Conservation (phyloP, 805 yeast species). For the Saccharomycopsis sp. region DNA sequence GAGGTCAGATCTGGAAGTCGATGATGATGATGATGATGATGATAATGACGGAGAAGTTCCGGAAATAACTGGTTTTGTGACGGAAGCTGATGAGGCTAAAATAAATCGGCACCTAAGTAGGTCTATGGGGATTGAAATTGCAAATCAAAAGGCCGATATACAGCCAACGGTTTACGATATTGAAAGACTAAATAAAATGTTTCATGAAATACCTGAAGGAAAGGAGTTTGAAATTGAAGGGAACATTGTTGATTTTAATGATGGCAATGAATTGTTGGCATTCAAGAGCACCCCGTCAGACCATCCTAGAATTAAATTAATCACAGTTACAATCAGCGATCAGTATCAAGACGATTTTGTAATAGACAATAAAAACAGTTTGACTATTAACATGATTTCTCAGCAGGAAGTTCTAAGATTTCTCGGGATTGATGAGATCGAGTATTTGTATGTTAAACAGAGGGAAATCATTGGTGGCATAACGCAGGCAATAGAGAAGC, state of each 20-base stretch:
- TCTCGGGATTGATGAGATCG: constrained; percentile 9
- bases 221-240: constrained; percentile 1
- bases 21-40: background rate
- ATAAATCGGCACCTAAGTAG: too few species aligned
- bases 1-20: background rate
- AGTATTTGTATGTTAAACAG: constrained; percentile 15
- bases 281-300: constrained; percentile 1
- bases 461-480: too few species aligned
- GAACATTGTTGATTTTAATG: constrained; percentile 12
- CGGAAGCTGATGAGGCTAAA: too few species aligned
- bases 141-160: background rate
- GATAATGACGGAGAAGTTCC: too few species aligned
- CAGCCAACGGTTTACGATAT: constrained; percentile 1
- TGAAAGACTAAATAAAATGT: background rate
- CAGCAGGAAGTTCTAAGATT: constrained; percentile 8
- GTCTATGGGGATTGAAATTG: too few species aligned
- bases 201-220: background rate
- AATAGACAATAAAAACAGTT: background rate
- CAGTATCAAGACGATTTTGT: background rate
- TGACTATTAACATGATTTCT: background rate
- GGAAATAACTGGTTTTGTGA: too few species aligned
- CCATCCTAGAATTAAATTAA: constrained; percentile 3
- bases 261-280: background rate
- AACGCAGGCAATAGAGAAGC: too few species aligned
- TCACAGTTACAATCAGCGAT: constrained; percentile 3